These are phyloP conservation scores for Porodaedalea pini DNA, from an alignment of 1,284 basidiomycete genomes.

Conservation along the genomic window DNA sequence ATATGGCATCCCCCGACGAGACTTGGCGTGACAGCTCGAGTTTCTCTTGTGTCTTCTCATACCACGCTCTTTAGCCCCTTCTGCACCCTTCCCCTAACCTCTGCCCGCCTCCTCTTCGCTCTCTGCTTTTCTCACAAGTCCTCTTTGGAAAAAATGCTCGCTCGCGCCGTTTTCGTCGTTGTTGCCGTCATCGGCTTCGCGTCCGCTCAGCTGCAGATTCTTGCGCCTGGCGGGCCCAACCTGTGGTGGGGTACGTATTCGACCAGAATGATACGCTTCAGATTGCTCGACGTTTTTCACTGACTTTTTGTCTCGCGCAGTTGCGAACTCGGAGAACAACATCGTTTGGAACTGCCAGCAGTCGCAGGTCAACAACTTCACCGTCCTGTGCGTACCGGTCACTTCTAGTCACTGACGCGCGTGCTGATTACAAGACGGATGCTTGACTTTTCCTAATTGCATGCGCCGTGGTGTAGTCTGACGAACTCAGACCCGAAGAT, in stretches of 20 bases:
- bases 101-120: too few species aligned
- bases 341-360: conserved; percentile 41
- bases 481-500: conserved; percentile 37
- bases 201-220: conserved; percentile 35
- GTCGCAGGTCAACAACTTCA: conserved; percentile 35
- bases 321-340: conserved; percentile 35
- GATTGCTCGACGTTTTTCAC: neutral
- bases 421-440: neutral
- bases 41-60: too few species aligned
- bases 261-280: neutral
- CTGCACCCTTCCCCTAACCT: too few species aligned
- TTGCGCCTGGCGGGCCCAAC: conserved; percentile 36
- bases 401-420: neutral
- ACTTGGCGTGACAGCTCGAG: too few species aligned
- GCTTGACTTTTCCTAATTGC: neutral
- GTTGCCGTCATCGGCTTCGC: conserved; percentile 33
- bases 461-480: conserved; percentile 31
- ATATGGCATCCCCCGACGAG: too few species aligned
- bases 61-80: too few species aligned
- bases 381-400: conserved; percentile 36
- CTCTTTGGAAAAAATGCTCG: conserved; percentile 42
- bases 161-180: conserved; percentile 31
- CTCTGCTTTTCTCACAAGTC: too few species aligned
- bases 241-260: conserved; percentile 47
- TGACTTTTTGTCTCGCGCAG: conserved; percentile 22